Evolutionary conservation across 192 early-diverging fungal species (phyloP).

Genomic region (Coemansia sp.): DNA sequence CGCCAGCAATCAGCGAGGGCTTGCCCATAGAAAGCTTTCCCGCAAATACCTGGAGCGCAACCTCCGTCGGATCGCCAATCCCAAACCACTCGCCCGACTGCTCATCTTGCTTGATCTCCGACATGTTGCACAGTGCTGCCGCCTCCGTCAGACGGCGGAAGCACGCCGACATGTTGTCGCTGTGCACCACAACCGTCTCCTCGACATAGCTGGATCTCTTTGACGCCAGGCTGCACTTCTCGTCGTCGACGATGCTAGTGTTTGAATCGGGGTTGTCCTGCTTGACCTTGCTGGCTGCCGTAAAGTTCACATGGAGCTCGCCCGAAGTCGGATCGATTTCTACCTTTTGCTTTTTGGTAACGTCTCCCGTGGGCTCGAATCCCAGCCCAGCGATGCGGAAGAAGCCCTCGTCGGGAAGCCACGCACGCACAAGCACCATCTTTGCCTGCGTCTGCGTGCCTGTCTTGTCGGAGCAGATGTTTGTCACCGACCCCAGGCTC

Average conservation of each 20-base stretch:
- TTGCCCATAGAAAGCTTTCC: constrained; percentile 77
- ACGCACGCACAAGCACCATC: constrained; percentile 85
- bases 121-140: constrained; percentile 83
- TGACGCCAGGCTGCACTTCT: constrained; percentile 10
- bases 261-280: not conserved
- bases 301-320: constrained; percentile 33
- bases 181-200: constrained; percentile 32
- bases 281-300: not conserved
- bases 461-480: constrained; percentile 95
- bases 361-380: constrained; percentile 60
- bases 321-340: constrained; percentile 11
- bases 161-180: constrained; percentile 47
- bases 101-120: constrained; percentile 62
- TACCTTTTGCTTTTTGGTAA: constrained; percentile 32
- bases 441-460: constrained; percentile 94
- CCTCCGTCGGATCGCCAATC: constrained; percentile 91
- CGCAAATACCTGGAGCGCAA: constrained; percentile 85
- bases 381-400: constrained; percentile 70
- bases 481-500: constrained; percentile 86
- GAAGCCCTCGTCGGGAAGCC: constrained; percentile 71
- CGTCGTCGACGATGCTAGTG: not conserved
- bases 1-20: constrained; percentile 55
- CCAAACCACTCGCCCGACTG: constrained; percentile 66
- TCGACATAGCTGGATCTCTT: constrained; percentile 11
- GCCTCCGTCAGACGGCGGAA: constrained; percentile 58